These are phyloP conservation scores for Pythium sp. DNA, from an alignment of 352 stramenopile species.

Conservation along the genomic window DNA sequence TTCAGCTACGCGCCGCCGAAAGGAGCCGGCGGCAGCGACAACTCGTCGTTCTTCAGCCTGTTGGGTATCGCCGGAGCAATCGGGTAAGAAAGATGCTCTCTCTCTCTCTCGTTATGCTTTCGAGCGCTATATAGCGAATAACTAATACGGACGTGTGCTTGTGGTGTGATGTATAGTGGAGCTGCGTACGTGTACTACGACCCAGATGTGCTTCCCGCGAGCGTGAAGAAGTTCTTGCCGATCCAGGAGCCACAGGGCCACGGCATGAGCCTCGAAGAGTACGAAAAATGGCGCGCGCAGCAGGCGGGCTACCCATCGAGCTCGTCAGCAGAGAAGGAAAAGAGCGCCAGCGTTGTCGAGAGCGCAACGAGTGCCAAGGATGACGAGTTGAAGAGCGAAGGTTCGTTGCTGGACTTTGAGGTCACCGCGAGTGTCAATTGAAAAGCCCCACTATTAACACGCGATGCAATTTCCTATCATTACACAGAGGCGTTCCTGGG, in stretches of 20 bases:
- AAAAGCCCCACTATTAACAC: neutral
- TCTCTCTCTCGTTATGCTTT: neutral
- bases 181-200: slow-evolving; percentile 86
- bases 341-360: slow-evolving; percentile 12
- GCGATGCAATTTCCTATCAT: too few species aligned
- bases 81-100: slow-evolving; percentile 31
- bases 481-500: slow-evolving; percentile 15
- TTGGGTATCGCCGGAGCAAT: slow-evolving; percentile 58
- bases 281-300: slow-evolving; percentile 80
- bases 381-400: slow-evolving; percentile 23
- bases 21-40: slow-evolving; percentile 61
- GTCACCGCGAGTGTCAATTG: neutral
- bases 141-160: neutral
- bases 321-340: slow-evolving; percentile 33
- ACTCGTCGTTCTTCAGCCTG: slow-evolving; percentile 81
- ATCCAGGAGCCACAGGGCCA: slow-evolving; percentile 81
- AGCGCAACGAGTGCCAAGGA: slow-evolving; percentile 16
- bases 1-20: slow-evolving; percentile 71
- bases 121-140: neutral
- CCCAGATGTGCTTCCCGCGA: slow-evolving; percentile 69
- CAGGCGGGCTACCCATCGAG: slow-evolving; percentile 43
- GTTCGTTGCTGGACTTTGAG: slow-evolving; percentile 3
- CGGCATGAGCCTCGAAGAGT: slow-evolving; percentile 86
- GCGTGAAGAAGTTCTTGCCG: slow-evolving; percentile 74
- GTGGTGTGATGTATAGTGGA: slow-evolving; percentile 28